Conservation (phyloP, 1,284 basidiomycete species). For the Cryptococcus jaspeensis region DNA sequence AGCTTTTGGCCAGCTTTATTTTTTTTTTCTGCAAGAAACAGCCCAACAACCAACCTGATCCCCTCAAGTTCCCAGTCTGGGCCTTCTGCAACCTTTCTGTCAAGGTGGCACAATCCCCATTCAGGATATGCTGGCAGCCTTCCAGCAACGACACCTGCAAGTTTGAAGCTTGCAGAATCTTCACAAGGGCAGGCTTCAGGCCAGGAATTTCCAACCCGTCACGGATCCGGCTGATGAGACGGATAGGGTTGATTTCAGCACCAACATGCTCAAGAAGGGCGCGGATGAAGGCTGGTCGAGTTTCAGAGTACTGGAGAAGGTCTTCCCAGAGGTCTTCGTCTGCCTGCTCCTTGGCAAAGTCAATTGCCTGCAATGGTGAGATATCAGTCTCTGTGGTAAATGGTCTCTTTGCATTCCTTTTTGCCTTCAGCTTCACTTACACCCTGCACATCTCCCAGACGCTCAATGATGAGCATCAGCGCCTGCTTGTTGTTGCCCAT, state of each 20-base stretch:
- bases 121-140: slow-evolving; percentile 81
- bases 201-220: slow-evolving; percentile 95
- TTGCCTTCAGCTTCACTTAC: slow-evolving; percentile 54
- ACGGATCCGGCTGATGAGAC: slow-evolving; percentile 88
- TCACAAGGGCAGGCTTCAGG: slow-evolving; percentile 88
- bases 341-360: slow-evolving; percentile 96
- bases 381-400: slow-evolving; percentile 6
- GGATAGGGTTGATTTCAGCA: slow-evolving; percentile 91
- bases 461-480: slow-evolving; percentile 90
- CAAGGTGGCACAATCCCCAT: slow-evolving; percentile 76
- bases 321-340: slow-evolving; percentile 99
- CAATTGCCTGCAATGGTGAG: slow-evolving; percentile 70
- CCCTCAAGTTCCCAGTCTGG: slow-evolving; percentile 74
- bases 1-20: neutral
- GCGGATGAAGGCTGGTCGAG: slow-evolving; percentile 92
- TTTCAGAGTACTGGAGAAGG: slow-evolving; percentile 89
- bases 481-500: slow-evolving; percentile 98
- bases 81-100: slow-evolving; percentile 66
- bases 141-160: slow-evolving; percentile 76
- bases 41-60: slow-evolving; percentile 60
- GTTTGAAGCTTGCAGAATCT: slow-evolving; percentile 94
- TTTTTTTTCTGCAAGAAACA: neutral
- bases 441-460: slow-evolving; percentile 85
- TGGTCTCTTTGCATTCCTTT: too few species aligned
- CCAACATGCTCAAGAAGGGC: slow-evolving; percentile 94